Evolutionary conservation across 441 rosid species (phyloP).

Genomic region (Euphorbia celastroides): DNA sequence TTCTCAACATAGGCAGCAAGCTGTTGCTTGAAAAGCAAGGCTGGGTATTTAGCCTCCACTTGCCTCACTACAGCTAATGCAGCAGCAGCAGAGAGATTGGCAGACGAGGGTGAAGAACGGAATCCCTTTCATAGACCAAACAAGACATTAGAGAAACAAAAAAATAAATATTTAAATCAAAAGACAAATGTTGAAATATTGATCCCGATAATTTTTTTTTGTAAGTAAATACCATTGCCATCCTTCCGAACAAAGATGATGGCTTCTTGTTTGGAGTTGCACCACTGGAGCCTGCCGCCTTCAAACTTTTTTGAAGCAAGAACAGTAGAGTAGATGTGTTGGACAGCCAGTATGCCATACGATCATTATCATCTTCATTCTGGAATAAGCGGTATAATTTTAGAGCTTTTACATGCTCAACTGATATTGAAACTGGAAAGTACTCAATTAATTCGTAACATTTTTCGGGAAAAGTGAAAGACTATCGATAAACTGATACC

Average conservation of each 20-base stretch:
- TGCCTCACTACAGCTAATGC: constrained; percentile 65
- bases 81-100: constrained; percentile 71
- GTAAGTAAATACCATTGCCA: constrained; percentile 66
- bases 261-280: constrained; percentile 66
- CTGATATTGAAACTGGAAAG: neutral
- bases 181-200: constrained; percentile 16
- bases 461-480: constrained; percentile 10
- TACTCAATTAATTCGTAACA: constrained; percentile 6
- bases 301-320: constrained; percentile 82
- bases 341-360: constrained; percentile 97
- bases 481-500: constrained; percentile 34
- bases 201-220: neutral
- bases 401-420: neutral
- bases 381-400: constrained; percentile 31
- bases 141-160: constrained; percentile 15
- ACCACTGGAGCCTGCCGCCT: constrained; percentile 57
- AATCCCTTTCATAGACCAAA: constrained; percentile 56
- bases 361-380: constrained; percentile 86
- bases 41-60: constrained; percentile 97
- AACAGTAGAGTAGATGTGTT: constrained; percentile 81
- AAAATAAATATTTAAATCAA: constrained; percentile 4
- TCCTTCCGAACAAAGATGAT: constrained; percentile 90
- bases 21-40: constrained; percentile 97
- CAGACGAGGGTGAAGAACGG: constrained; percentile 79
- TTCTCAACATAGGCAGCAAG: constrained; percentile 98